A percentile compares a stretch with the other conserved stretches of the same genome.
Conservation (phyloP, 345 rosid species). For the Populus ilicifolia region DNA sequence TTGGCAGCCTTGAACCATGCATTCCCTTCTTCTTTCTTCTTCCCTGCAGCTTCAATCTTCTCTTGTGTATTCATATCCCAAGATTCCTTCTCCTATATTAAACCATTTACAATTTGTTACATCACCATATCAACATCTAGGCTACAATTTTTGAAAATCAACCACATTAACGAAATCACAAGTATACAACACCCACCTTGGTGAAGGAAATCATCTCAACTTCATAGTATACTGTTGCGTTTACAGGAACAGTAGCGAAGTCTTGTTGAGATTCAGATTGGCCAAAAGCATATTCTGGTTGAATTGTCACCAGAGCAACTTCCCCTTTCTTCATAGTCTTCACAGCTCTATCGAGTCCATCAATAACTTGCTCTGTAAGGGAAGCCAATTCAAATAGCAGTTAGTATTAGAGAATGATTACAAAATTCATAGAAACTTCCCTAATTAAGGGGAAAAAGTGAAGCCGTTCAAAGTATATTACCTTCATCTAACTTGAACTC, state of each 20-base stretch:
- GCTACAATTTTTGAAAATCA: neutral
- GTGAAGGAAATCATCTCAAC: slow-evolving; percentile 69
- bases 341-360: slow-evolving; percentile 86
- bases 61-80: slow-evolving; percentile 94
- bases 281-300: slow-evolving; percentile 85
- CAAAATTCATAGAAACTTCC: neutral
- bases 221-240: slow-evolving; percentile 66
- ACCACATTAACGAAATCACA: neutral
- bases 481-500: slow-evolving; percentile 93
- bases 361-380: slow-evolving; percentile 71
- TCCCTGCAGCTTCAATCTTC: slow-evolving; percentile 83
- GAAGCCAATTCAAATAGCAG: neutral
- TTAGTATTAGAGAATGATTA: neutral
- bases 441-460: neutral
- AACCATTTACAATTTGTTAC: neutral
- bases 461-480: slow-evolving; percentile 6
- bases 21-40: slow-evolving; percentile 96
- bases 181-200: slow-evolving; percentile 38
- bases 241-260: slow-evolving; percentile 65
- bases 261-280: slow-evolving; percentile 66
- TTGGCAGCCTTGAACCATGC: slow-evolving; percentile 71
- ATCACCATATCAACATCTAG: neutral
- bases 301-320: slow-evolving; percentile 61
- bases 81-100: slow-evolving; percentile 73
- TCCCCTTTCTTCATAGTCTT: slow-evolving; percentile 90